These are phyloP conservation scores for Penicillium sp. DNA, from an alignment of 2,329 filamentous ascomycete genomes.

Conservation along the genomic window DNA sequence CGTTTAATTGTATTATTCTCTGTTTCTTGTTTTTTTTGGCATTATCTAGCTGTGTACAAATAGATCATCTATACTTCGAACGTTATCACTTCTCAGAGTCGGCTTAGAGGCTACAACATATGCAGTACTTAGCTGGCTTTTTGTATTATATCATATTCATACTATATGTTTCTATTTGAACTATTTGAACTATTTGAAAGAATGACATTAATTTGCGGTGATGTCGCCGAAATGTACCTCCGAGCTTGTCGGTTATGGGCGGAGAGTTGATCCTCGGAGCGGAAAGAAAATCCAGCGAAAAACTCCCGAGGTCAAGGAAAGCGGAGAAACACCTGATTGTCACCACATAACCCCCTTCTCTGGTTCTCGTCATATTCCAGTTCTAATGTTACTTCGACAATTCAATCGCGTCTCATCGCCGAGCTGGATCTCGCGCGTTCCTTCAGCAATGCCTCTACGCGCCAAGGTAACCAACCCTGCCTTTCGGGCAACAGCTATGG, in stretches of 20 bases:
- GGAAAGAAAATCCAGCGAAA: constrained; percentile 29
- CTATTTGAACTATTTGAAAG: not conserved
- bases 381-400: constrained; percentile 48
- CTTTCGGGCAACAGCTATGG: constrained; percentile 54
- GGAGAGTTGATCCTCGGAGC: constrained; percentile 26
- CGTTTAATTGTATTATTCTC: not conserved
- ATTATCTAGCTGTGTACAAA: constrained; percentile 15
- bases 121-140: not conserved
- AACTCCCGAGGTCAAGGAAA: constrained; percentile 31
- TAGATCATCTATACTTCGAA: constrained; percentile 8
- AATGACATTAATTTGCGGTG: not conserved
- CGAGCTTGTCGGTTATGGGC: constrained; percentile 16
- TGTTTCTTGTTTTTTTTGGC: not conserved
- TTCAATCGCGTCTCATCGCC: constrained; percentile 40
- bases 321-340: constrained; percentile 32
- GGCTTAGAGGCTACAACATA: not conserved
- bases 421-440: constrained; percentile 49
- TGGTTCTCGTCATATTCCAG: constrained; percentile 21
- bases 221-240: not conserved
- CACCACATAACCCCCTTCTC: constrained; percentile 18
- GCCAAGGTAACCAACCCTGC: constrained; percentile 68
- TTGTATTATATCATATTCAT: not conserved
- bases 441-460: constrained; percentile 71
- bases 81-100: not conserved
- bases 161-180: not conserved